phyloP scores from a whole-genome alignment of 306 rosid genomes.

The Cicer yamashitae region DNA sequence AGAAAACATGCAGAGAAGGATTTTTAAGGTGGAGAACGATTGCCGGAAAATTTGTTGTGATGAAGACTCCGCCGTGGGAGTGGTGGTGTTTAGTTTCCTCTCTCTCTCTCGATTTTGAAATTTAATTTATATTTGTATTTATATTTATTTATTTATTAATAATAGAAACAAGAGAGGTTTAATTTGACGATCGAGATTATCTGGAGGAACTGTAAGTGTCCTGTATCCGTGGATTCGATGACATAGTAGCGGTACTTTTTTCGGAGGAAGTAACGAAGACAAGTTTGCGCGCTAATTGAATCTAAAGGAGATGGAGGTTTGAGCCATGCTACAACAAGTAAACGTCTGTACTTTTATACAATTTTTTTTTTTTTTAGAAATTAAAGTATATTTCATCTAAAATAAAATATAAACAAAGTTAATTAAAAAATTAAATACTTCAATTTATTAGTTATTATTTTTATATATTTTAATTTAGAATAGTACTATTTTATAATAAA shows the following conservation, averaged over 20 bases:
- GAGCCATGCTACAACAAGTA: neutral
- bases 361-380: too few relatives aligned
- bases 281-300: constrained; percentile 77
- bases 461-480: too few relatives aligned
- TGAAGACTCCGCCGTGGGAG: constrained; percentile 33
- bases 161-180: constrained; percentile 37
- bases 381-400: too few relatives aligned
- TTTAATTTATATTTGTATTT: constrained; percentile 46
- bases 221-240: constrained; percentile 46
- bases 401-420: too few relatives aligned
- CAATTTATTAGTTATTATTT: too few relatives aligned
- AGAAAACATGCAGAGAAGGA: constrained; percentile 33
- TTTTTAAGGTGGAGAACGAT: constrained; percentile 29
- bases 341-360: too few relatives aligned
- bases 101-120: constrained; percentile 64
- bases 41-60: constrained; percentile 27
- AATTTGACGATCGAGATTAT: constrained; percentile 39
- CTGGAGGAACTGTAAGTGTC: neutral
- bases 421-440: too few relatives aligned
- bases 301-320: constrained; percentile 17
- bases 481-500: too few relatives aligned
- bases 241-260: constrained; percentile 29
- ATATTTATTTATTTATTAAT: neutral
- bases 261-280: constrained; percentile 35
- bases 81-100: constrained; percentile 44